Evolutionary conservation across 768 basidiomycete genomes (phyloP).

Genomic region (Tricholoma sp.): DNA sequence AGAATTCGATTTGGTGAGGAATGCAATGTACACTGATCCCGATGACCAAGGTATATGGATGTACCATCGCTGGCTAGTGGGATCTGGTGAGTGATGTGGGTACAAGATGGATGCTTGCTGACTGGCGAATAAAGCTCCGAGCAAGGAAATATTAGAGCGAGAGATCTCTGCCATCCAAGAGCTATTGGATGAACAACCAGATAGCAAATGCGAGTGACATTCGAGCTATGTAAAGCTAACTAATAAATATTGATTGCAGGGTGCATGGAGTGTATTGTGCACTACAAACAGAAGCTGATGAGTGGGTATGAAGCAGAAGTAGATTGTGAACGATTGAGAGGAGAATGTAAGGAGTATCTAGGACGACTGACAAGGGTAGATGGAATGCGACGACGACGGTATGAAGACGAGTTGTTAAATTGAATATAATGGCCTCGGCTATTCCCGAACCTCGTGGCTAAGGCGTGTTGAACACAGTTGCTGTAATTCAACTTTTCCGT

Average conservation of each 20-base stretch:
- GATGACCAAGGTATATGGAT: constrained; percentile 97
- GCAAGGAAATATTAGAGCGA: constrained; percentile 51
- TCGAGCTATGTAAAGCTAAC: not conserved
- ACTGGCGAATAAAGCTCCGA: constrained; percentile 41
- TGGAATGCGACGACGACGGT: constrained; percentile 58
- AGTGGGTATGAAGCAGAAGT: constrained; percentile 33
- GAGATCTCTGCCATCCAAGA: constrained; percentile 82
- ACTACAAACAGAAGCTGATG: constrained; percentile 75
- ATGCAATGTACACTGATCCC: constrained; percentile 96
- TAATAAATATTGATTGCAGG: constrained; percentile 41
- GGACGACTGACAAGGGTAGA: constrained; percentile 60
- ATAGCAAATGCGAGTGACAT: constrained; percentile 75
- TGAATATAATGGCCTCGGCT: constrained; percentile 10
- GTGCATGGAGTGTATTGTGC: constrained; percentile 90
- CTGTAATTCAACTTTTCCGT: constrained; percentile 5
- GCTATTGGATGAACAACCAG: constrained; percentile 82
- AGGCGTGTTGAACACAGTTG: constrained; percentile 32
- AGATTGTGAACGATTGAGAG: constrained; percentile 29
- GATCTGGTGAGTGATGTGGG: constrained; percentile 48
- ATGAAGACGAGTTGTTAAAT: constrained; percentile 36
- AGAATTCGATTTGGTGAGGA: constrained; percentile 92
- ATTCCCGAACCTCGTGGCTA: constrained; percentile 42
- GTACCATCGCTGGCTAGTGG: constrained; percentile 97
- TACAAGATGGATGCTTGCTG: not conserved
- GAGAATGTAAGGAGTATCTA: constrained; percentile 49